These are phyloP conservation scores for Strobilomyces echinocephalus DNA, from an alignment of 768 basidiomycete genomes.

Conservation along the genomic window DNA sequence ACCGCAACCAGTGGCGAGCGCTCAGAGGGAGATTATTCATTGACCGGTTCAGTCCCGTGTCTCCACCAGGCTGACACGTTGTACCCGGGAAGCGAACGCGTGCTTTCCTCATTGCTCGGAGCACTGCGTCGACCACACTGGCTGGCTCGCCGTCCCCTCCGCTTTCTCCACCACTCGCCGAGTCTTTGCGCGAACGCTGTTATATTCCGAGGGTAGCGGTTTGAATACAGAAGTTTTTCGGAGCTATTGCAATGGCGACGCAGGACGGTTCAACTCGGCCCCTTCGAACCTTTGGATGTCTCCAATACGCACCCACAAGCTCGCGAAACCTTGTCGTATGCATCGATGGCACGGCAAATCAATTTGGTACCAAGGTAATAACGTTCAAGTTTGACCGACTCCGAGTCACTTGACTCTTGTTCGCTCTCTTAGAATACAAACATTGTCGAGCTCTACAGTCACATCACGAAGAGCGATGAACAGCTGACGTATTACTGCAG, in stretches of 20 bases:
- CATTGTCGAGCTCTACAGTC: conserved; percentile 37
- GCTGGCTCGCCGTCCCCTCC: background rate
- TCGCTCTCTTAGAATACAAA: conserved; percentile 34
- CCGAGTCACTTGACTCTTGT: background rate
- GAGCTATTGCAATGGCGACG: conserved; percentile 1
- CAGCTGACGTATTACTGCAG: conserved; percentile 41
- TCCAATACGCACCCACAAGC: background rate
- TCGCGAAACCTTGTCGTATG: conserved; percentile 29
- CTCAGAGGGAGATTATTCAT: background rate
- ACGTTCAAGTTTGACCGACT: background rate
- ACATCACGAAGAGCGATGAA: conserved; percentile 29
- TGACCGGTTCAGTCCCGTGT: background rate
- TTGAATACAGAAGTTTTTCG: background rate
- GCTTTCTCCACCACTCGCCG: background rate
- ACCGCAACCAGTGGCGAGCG: background rate
- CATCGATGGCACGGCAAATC: conserved; percentile 40
- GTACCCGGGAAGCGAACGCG: conserved; percentile 4
- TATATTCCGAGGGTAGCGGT: background rate
- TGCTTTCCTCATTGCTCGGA: conserved; percentile 2
- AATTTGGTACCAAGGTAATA: conserved; percentile 32
- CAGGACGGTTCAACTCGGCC: conserved; percentile 1
- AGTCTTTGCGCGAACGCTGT: background rate
- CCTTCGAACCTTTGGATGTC: conserved; percentile 6
- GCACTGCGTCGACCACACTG: background rate
- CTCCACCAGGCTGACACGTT: conserved; percentile 10